A percentile compares a stretch with the other conserved stretches of the same genome.
phyloP scores from a whole-genome alignment of 2,329 filamentous ascomycete species.

The Xylaria sp. region DNA sequence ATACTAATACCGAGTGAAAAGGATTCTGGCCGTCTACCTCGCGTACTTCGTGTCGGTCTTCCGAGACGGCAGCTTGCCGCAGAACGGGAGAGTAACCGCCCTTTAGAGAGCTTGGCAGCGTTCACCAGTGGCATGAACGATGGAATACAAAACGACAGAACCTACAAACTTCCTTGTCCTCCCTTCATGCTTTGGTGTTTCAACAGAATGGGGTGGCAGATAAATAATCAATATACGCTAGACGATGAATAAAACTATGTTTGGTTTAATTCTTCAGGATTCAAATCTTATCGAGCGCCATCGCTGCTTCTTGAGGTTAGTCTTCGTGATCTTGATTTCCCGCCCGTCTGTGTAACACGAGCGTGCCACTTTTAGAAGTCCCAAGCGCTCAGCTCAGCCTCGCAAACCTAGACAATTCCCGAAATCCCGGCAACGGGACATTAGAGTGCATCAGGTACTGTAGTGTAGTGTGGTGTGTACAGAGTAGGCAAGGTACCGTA shows the following conservation, averaged over 20 bases:
- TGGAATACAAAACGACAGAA: constrained; percentile 9
- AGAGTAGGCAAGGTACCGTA: background rate
- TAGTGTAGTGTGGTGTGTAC: background rate
- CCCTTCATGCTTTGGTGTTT: background rate
- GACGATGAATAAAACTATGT: background rate
- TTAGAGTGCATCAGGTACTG: constrained; percentile 3
- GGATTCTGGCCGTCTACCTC: background rate
- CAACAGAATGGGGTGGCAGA: background rate
- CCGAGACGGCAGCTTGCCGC: constrained; percentile 8
- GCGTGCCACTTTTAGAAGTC: constrained; percentile 17
- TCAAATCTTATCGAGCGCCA: background rate
- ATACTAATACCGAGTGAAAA: constrained; percentile 17
- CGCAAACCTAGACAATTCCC: constrained; percentile 12
- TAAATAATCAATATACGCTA: background rate
- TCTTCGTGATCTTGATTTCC: background rate
- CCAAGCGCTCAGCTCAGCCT: constrained; percentile 24
- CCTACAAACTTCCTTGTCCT: background rate
- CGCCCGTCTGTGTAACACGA: constrained; percentile 12
- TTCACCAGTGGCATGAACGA: constrained; percentile 14
- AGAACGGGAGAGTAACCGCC: constrained; percentile 5
- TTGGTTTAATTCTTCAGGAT: background rate
- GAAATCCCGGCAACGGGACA: constrained; percentile 10
- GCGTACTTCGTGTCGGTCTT: constrained; percentile 18
- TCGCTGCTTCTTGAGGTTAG: background rate
- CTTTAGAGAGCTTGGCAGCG: constrained; percentile 1